Evolutionary conservation across 2,329 filamentous ascomycete genomes (phyloP), one percentile per base, ranked within the genome.

Genomic region (Blastomyces gilchristii): DNA sequence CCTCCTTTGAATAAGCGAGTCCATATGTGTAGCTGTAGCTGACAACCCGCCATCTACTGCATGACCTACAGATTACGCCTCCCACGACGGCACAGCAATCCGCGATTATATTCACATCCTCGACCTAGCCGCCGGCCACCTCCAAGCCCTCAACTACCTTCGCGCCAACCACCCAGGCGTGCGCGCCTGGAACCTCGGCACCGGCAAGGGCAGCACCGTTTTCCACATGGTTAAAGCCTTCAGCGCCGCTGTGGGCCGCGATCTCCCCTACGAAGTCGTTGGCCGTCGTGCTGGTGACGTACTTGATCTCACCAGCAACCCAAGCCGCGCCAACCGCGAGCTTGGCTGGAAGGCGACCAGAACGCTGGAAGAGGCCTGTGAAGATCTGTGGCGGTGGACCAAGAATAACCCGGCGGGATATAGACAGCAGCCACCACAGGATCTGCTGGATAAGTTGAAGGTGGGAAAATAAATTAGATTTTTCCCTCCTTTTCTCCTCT

Each of bases 201-300:
- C 92, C 0, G 94, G 94, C 65, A 90, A 88, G 70, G 94, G 94
- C 69, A 95, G 89, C 77, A 99, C 94, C 28, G 94, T 99, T 63
- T 94, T 92, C 73, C 92, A 99, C 75, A 99, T 99, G 81, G 87
- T 99, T 83, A 90, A 93, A 69, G 92, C 94, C 62, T 99, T 99
- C 80, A 89, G 87, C 78, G 78, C 84, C 60, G 91, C 90, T 22
- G 92, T 97, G 28, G 94, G 94, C 66, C 88, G 86, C 60, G 86
- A 94, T 63, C 83, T 99, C 34, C 84, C 88, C 47, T 97, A 97
- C 79, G 83, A 97, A 74, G 88, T 97, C 64, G 89, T 88, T 9
- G 86, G 83, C 50, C 86, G 94, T 71, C 83, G 94, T 71, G 85
- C 87, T 49, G 94, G 94, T 62, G 94, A 99, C 72, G 94, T 99